These are phyloP conservation scores for Synchytrium microbalum DNA, from an alignment of 371 early-diverging fungal species.

Conservation along the genomic window DNA sequence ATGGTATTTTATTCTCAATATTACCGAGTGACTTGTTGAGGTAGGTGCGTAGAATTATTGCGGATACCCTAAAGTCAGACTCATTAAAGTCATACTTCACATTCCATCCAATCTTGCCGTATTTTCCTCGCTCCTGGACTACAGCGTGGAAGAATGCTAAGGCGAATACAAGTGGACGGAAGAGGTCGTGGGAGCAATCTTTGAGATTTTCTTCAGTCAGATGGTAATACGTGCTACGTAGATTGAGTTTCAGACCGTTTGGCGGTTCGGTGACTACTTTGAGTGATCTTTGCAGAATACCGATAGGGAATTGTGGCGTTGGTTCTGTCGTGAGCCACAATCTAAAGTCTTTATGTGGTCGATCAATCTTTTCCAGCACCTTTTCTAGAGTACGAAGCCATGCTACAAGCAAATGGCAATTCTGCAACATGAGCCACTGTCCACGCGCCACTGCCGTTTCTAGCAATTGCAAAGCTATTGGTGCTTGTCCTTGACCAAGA, in stretches of 20 bases:
- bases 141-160: constrained; percentile 55
- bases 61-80: constrained; percentile 47
- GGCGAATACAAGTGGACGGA: constrained; percentile 47
- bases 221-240: constrained; percentile 45
- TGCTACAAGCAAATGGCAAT: constrained; percentile 48
- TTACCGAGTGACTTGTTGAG: constrained; percentile 39
- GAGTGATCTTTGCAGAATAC: constrained; percentile 49
- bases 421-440: constrained; percentile 58
- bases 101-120: constrained; percentile 56
- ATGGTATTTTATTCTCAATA: constrained; percentile 45
- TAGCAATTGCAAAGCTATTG: constrained; percentile 50
- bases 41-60: constrained; percentile 44
- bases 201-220: constrained; percentile 39
- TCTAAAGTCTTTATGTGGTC: constrained; percentile 50
- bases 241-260: constrained; percentile 50
- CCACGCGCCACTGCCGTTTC: constrained; percentile 52
- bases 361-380: constrained; percentile 50
- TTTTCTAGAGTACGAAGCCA: constrained; percentile 52
- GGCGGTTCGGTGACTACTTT: constrained; percentile 62
- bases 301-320: constrained; percentile 47
- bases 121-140: constrained; percentile 54
- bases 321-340: constrained; percentile 57
- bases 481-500: constrained; percentile 55
- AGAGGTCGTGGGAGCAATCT: constrained; percentile 42
- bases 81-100: constrained; percentile 57